Conservation (phyloP, 176 grass and related monocot species). For the Dactylis glomerata region DNA sequence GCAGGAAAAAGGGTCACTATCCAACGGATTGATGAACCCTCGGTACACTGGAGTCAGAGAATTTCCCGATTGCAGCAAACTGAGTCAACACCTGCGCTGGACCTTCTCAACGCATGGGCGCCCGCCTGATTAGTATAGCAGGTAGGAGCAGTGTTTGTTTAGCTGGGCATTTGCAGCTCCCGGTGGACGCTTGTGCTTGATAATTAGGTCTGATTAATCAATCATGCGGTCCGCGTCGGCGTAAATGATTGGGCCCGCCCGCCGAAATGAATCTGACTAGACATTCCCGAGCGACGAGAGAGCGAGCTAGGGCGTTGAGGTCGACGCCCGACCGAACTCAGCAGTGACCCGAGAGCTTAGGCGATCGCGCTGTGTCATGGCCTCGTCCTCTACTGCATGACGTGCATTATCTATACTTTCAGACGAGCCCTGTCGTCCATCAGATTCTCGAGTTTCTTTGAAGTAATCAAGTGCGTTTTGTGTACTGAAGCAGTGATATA, state of each 20-base stretch:
- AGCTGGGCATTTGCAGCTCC: background rate
- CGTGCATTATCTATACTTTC: background rate
- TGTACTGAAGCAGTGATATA: background rate
- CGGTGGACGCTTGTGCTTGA: slow-evolving; percentile 9
- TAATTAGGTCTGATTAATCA: slow-evolving; percentile 41
- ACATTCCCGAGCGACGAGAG: slow-evolving; percentile 14
- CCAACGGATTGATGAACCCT: background rate
- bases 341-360: background rate
- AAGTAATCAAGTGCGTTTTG: background rate
- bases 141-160: no score
- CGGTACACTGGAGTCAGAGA: slow-evolving; percentile 22
- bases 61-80: background rate
- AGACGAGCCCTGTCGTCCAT: no score
- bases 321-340: slow-evolving; percentile 40
- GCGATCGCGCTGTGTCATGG: background rate
- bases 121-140: no score
- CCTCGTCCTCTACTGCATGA: background rate
- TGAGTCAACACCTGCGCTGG: no score
- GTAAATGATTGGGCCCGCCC: background rate
- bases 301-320: background rate
- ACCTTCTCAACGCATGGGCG: no score
- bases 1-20: background rate
- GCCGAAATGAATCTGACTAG: background rate
- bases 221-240: slow-evolving; percentile 29
- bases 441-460: background rate